Evolutionary conservation across 2,329 filamentous ascomycete genomes (phyloP).

Genomic region (Fusarium sororula): DNA sequence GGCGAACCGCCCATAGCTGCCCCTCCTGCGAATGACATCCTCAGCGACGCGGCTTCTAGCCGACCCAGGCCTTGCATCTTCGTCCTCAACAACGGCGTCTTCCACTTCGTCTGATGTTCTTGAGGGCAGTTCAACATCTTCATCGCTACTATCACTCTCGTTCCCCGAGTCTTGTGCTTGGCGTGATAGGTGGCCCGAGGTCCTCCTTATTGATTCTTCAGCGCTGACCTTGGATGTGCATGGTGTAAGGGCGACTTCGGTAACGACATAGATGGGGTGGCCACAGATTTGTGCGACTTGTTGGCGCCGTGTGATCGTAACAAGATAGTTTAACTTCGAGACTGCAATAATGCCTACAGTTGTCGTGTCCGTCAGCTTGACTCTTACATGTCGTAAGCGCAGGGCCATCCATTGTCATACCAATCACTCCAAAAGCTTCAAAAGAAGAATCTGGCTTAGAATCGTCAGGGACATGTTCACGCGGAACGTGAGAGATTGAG

Average conservation of each 20-base stretch:
- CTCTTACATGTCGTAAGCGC: slow-evolving; percentile 22
- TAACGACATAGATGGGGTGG: slow-evolving; percentile 84
- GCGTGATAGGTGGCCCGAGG: slow-evolving; percentile 55
- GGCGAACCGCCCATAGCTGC: slow-evolving; percentile 88
- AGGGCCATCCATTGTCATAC: slow-evolving; percentile 48
- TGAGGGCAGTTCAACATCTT: slow-evolving; percentile 51
- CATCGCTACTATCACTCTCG: slow-evolving; percentile 59
- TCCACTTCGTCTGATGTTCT: slow-evolving; percentile 56
- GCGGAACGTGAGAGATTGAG: slow-evolving; percentile 54
- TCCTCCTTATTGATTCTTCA: slow-evolving; percentile 73
- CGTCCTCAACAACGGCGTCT: slow-evolving; percentile 48
- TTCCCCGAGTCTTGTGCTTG: slow-evolving; percentile 52
- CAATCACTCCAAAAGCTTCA: slow-evolving; percentile 68
- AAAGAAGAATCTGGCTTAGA: slow-evolving; percentile 60
- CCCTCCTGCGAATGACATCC: slow-evolving; percentile 85
- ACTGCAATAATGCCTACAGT: slow-evolving; percentile 81
- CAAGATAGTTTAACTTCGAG: slow-evolving; percentile 81
- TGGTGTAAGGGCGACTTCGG: slow-evolving; percentile 90
- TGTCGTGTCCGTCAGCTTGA: slow-evolving; percentile 7
- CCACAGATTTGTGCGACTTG: slow-evolving; percentile 90
- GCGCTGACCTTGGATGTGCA: slow-evolving; percentile 81
- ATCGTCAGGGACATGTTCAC: slow-evolving; percentile 57
- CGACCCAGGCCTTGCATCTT: slow-evolving; percentile 46
- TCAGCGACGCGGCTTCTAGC: slow-evolving; percentile 76
- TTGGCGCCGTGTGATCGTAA: slow-evolving; percentile 85